These are phyloP conservation scores for Podospora sp. DNA, from an alignment of 495 filamentous ascomycete genomes.

Conservation along the genomic window DNA sequence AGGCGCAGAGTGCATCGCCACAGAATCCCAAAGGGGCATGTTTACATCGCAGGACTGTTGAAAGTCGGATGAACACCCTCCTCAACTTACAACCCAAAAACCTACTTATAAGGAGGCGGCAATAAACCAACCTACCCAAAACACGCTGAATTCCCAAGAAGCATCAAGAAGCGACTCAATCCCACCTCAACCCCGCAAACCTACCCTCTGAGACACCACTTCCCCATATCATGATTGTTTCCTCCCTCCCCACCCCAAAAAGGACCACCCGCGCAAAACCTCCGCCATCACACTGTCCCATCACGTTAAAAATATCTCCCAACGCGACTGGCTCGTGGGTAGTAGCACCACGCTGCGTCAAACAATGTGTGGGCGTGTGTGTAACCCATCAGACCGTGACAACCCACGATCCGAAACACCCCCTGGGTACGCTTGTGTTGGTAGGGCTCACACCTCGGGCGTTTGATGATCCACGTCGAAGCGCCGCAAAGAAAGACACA, in stretches of 20 bases:
- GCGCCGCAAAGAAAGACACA: slow-evolving; percentile 1
- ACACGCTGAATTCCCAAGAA: too few relatives aligned
- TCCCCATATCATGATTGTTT: too few relatives aligned
- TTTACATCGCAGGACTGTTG: not conserved
- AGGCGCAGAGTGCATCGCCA: not conserved
- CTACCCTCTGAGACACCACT: too few relatives aligned
- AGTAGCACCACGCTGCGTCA: too few relatives aligned
- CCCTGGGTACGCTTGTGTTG: not conserved
- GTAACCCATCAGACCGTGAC: not conserved
- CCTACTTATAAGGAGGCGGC: too few relatives aligned
- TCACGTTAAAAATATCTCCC: not conserved
- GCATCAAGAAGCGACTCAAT: too few relatives aligned
- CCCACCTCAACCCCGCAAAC: too few relatives aligned
- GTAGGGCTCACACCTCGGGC: slow-evolving; percentile 1
- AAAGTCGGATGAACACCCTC: not conserved
- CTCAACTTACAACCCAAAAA: not conserved
- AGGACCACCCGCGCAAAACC: too few relatives aligned
- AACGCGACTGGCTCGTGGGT: not conserved
- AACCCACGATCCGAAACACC: not conserved
- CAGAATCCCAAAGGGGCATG: not conserved
- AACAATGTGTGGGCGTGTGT: too few relatives aligned
- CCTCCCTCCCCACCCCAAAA: too few relatives aligned
- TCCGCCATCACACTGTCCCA: not conserved
- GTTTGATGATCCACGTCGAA: slow-evolving; percentile 21
- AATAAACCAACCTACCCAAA: too few relatives aligned